phyloP scores from a whole-genome alignment of 169 alveolate genomes.

The Eimeria sp. region DNA sequence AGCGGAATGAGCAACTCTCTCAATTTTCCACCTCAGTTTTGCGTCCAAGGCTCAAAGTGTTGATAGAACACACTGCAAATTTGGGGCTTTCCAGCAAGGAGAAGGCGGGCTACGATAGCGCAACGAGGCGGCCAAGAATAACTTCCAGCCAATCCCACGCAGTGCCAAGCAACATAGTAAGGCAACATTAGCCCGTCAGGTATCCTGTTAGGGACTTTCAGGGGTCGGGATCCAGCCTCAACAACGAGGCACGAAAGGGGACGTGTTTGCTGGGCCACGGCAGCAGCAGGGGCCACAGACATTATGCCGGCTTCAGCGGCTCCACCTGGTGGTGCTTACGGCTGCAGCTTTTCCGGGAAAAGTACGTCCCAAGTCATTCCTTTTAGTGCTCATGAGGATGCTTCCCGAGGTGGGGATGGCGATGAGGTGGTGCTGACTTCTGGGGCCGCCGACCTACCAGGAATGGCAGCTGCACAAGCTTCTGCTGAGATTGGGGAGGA shows the following conservation, averaged over 20 bases:
- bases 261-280: background rate
- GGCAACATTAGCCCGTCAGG: background rate
- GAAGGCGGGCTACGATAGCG: background rate
- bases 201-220: background rate
- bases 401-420: background rate
- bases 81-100: background rate
- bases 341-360: no score
- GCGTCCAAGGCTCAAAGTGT: background rate
- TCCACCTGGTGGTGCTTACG: background rate
- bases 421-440: background rate
- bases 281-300: background rate
- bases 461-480: background rate
- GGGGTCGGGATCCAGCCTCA: background rate
- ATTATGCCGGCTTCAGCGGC: background rate
- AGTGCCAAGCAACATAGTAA: background rate
- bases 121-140: background rate
- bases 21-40: background rate
- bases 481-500: background rate
- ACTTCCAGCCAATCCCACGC: no score
- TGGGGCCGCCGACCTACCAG: background rate
- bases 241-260: background rate
- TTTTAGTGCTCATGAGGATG: background rate
- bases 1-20: background rate
- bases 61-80: background rate
- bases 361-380: background rate